Conservation (phyloP, 768 basidiomycete species). For the Collybia mongolica region DNA sequence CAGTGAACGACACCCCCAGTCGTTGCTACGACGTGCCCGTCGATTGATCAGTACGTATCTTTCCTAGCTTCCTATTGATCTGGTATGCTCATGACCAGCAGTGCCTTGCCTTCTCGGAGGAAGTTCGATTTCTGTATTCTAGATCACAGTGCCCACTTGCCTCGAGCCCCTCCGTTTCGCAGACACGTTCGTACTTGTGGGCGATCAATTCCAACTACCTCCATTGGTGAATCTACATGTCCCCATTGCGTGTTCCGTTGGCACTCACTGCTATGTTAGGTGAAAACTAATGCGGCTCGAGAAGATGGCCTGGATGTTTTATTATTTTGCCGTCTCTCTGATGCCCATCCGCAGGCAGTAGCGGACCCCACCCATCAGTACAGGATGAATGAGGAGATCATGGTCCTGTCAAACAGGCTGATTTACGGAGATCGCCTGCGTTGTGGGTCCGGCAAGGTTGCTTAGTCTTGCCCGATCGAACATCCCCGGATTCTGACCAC, state of each 20-base stretch:
- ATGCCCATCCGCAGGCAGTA: constrained; percentile 85
- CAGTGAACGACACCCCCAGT: constrained; percentile 87
- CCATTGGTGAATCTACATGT: constrained; percentile 77
- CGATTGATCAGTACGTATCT: constrained; percentile 83
- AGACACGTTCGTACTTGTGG: constrained; percentile 91
- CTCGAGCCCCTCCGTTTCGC: constrained; percentile 91
- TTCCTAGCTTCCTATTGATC: not conserved
- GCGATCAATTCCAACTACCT: constrained; percentile 96
- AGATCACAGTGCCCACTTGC: constrained; percentile 90
- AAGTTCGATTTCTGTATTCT: constrained; percentile 96
- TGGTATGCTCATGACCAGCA: constrained; percentile 22
- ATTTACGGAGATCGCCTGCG: constrained; percentile 76
- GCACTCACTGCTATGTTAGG: constrained; percentile 41
- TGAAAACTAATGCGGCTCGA: constrained; percentile 76
- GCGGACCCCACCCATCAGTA: constrained; percentile 88
- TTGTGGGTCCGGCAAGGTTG: constrained; percentile 78
- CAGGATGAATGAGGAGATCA: constrained; percentile 96
- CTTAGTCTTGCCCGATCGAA: constrained; percentile 56
- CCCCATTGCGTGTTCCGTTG: not conserved
- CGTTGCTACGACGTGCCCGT: constrained; percentile 93
- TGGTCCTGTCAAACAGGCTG: constrained; percentile 83
- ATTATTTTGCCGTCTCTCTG: constrained; percentile 84
- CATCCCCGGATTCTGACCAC: constrained; percentile 46
- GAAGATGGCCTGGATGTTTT: constrained; percentile 86
- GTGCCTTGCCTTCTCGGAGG: constrained; percentile 81